Evolutionary conservation across 2,329 filamentous ascomycete genomes (phyloP).

Genomic region (Aspergillus luchuensis): DNA sequence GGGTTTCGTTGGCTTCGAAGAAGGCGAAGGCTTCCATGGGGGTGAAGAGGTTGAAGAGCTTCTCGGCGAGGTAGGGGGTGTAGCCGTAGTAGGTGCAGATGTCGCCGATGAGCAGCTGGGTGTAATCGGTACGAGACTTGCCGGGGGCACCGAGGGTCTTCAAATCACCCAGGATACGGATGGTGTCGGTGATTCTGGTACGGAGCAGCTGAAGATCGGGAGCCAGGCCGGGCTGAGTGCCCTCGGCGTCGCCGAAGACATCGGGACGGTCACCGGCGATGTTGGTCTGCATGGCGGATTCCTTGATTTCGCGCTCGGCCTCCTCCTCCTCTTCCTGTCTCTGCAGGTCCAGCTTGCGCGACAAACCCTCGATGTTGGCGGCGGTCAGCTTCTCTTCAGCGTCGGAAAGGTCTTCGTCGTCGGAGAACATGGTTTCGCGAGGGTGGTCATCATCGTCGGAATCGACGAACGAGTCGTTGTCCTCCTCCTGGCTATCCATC

Average conservation of each 20-base stretch:
- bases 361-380: constrained; percentile 92
- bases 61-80: constrained; percentile 90
- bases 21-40: constrained; percentile 95
- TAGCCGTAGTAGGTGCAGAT: constrained; percentile 98
- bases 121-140: constrained; percentile 85
- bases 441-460: constrained; percentile 65
- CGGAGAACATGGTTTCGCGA: constrained; percentile 80
- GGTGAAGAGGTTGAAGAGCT: constrained; percentile 89
- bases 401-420: constrained; percentile 87
- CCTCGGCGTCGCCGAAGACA: constrained; percentile 61
- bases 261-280: constrained; percentile 75
- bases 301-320: constrained; percentile 80
- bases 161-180: constrained; percentile 89
- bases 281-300: constrained; percentile 88
- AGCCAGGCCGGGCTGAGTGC: constrained; percentile 64
- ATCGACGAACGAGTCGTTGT: constrained; percentile 66
- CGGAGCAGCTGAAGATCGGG: constrained; percentile 89
- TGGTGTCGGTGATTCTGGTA: constrained; percentile 86
- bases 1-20: constrained; percentile 97
- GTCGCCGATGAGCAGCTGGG: constrained; percentile 80
- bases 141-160: constrained; percentile 76
- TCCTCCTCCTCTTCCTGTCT: constrained; percentile 77
- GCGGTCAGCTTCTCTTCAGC: constrained; percentile 88
- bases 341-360: constrained; percentile 78
- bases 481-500: constrained; percentile 55